Evolutionary conservation across 176 grass and related monocot species (phyloP).

Genomic region (Rhynchospora breviuscula): DNA sequence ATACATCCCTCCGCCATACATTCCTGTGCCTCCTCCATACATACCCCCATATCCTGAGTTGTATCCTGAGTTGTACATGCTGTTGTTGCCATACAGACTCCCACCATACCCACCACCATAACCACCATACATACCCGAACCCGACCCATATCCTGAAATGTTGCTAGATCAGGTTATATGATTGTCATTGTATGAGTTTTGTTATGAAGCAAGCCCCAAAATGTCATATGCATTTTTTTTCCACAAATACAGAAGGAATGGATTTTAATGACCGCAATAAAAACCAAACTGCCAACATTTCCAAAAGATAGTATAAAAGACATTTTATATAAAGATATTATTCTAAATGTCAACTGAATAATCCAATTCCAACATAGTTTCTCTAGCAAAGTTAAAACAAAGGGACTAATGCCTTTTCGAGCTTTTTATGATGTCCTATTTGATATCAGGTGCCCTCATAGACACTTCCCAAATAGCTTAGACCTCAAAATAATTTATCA

Average conservation of each 20-base stretch:
- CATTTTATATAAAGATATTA: background rate
- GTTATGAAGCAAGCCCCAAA: background rate
- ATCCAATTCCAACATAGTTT: background rate
- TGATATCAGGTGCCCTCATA: background rate
- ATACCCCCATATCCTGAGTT: slow-evolving; percentile 44
- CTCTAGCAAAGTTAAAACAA: background rate
- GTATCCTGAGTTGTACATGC: slow-evolving; percentile 50
- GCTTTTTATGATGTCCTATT: background rate
- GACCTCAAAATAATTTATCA: background rate
- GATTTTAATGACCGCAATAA: background rate
- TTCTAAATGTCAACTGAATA: background rate
- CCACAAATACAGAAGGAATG: background rate
- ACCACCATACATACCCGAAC: slow-evolving; percentile 55
- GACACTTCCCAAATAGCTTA: background rate
- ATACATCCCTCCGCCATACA: slow-evolving; percentile 68
- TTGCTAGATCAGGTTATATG: background rate
- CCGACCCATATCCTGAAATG: slow-evolving; percentile 60
- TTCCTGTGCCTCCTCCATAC: slow-evolving; percentile 48
- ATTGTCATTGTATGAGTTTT: slow-evolving; percentile 8
- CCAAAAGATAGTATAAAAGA: background rate
- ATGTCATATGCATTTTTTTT: background rate
- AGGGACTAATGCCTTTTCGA: background rate
- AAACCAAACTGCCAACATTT: background rate
- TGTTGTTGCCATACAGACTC: slow-evolving; percentile 52
- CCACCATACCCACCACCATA: slow-evolving; percentile 31